phyloP scores from a whole-genome alignment of 1,139 yeast species.

The Candida smagusa region DNA sequence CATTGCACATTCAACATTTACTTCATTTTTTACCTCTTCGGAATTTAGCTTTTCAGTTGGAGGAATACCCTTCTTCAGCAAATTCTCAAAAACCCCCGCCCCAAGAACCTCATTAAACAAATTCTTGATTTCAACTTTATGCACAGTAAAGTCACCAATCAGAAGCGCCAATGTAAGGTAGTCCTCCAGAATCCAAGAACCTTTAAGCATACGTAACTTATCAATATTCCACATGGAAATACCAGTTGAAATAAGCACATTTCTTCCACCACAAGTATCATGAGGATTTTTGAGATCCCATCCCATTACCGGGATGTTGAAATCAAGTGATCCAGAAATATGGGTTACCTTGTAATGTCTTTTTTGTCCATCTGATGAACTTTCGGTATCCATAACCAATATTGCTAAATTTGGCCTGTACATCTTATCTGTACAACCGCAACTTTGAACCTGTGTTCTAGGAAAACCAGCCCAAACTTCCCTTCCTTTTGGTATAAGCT shows the following conservation, averaged over 20 bases:
- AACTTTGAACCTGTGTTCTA: slow-evolving; percentile 20
- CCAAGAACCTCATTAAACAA: slow-evolving; percentile 21
- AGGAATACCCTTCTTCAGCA: too few species aligned
- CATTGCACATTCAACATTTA: too few species aligned
- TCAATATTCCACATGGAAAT: slow-evolving; percentile 20
- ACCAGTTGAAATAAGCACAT: slow-evolving; percentile 26
- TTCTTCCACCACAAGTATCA: slow-evolving; percentile 13
- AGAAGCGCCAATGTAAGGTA: slow-evolving; percentile 29
- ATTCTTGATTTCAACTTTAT: slow-evolving; percentile 29
- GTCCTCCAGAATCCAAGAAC: slow-evolving; percentile 21
- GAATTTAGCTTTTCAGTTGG: too few species aligned
- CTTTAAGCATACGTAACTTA: slow-evolving; percentile 10
- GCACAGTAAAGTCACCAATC: slow-evolving; percentile 32
- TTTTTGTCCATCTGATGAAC: slow-evolving; percentile 2
- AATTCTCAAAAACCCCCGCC: too few species aligned
- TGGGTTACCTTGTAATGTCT: slow-evolving; percentile 17
- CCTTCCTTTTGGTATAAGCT: slow-evolving; percentile 13
- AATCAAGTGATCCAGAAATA: slow-evolving; percentile 33
- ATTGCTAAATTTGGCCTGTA: slow-evolving; percentile 26
- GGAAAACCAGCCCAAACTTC: slow-evolving; percentile 25
- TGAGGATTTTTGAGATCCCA: slow-evolving; percentile 15
- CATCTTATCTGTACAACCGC: slow-evolving; percentile 25
- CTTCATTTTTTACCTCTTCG: too few species aligned
- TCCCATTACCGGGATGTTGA: slow-evolving; percentile 20
- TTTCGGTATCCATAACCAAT: slow-evolving; percentile 13